phyloP scores from a whole-genome alignment of 2,329 filamentous ascomycete species.

The Claviceps quebecensis region DNA sequence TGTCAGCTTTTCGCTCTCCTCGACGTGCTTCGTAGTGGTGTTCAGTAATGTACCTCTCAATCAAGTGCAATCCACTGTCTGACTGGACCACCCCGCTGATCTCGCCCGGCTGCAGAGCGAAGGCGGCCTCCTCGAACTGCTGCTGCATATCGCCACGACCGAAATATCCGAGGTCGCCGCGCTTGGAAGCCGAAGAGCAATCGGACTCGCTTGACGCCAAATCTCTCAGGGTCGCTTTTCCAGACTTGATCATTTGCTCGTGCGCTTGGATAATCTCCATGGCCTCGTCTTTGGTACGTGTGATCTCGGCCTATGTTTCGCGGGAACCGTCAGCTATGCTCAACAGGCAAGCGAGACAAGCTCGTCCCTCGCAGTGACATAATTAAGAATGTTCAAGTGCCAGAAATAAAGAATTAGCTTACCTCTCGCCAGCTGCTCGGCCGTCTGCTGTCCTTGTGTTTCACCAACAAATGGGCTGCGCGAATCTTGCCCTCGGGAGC shows the following conservation, averaged over 20 bases:
- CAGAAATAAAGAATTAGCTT: neutral
- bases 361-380: neutral
- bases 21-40: neutral
- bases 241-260: slow-evolving; percentile 60
- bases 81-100: slow-evolving; percentile 83
- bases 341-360: neutral
- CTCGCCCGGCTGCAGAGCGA: slow-evolving; percentile 74
- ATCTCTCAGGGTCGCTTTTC: slow-evolving; percentile 58
- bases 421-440: slow-evolving; percentile 86
- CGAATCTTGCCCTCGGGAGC: slow-evolving; percentile 71
- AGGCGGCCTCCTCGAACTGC: slow-evolving; percentile 94
- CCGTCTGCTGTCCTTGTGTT: slow-evolving; percentile 77
- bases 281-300: slow-evolving; percentile 77
- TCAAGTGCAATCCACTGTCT: slow-evolving; percentile 86
- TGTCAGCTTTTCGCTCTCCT: neutral
- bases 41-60: slow-evolving; percentile 57
- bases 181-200: slow-evolving; percentile 89
- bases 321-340: neutral
- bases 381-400: no score
- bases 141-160: slow-evolving; percentile 94
- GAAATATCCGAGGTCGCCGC: slow-evolving; percentile 90
- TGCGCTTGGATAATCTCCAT: slow-evolving; percentile 60
- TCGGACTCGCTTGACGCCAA: slow-evolving; percentile 83
- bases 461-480: slow-evolving; percentile 82
- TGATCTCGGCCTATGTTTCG: slow-evolving; percentile 53